Percentiles rank a stretch among this genome's conserved stretches.
These are phyloP conservation scores for Calycina herbarum DNA, from an alignment of 2,329 filamentous ascomycete genomes.

Conservation along the genomic window DNA sequence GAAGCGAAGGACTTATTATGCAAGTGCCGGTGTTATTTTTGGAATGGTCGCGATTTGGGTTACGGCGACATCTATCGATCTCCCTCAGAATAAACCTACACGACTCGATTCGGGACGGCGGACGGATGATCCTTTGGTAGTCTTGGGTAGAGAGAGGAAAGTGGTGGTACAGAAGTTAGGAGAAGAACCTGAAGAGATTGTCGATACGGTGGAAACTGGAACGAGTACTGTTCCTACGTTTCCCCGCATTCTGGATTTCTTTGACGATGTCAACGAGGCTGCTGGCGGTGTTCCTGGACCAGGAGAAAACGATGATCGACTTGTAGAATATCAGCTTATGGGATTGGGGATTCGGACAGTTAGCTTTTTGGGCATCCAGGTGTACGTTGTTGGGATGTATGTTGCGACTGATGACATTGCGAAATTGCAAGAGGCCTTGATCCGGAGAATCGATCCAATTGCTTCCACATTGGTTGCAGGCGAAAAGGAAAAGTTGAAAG, in stretches of 20 bases:
- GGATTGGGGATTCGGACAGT: slow-evolving; percentile 88
- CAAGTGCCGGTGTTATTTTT: slow-evolving; percentile 30
- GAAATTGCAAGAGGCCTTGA: slow-evolving; percentile 73
- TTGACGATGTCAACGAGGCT: slow-evolving; percentile 26
- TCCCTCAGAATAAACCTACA: slow-evolving; percentile 20
- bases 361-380: slow-evolving; percentile 84
- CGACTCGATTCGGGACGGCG: slow-evolving; percentile 23
- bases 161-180: slow-evolving; percentile 34
- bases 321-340: slow-evolving; percentile 78
- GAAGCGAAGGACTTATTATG: slow-evolving; percentile 36
- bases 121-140: slow-evolving; percentile 32
- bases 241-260: slow-evolving; percentile 33
- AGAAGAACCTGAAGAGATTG: slow-evolving; percentile 41
- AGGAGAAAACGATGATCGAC: slow-evolving; percentile 23
- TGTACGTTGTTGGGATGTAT: slow-evolving; percentile 94
- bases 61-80: slow-evolving; percentile 34
- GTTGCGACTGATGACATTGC: slow-evolving; percentile 81
- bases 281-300: slow-evolving; percentile 13
- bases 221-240: slow-evolving; percentile 37
- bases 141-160: slow-evolving; percentile 34
- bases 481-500: slow-evolving; percentile 74
- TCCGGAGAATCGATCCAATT: slow-evolving; percentile 71
- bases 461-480: slow-evolving; percentile 81
- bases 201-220: slow-evolving; percentile 37
- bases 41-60: slow-evolving; percentile 37